phyloP scores from a whole-genome alignment of 108 stramenopile genomes.

The Skeletonema tropicum region DNA sequence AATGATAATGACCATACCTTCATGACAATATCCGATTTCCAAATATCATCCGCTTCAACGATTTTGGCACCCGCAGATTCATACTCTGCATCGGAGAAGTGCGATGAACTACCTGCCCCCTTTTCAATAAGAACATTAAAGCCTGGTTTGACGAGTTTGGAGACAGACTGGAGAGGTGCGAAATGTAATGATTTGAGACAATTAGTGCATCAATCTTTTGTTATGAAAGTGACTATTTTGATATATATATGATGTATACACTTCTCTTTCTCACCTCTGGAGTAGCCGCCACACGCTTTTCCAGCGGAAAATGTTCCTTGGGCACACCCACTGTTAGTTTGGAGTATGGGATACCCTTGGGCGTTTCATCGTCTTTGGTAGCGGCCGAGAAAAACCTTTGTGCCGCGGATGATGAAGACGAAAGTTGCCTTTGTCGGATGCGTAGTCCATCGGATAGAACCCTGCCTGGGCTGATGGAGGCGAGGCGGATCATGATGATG shows the following conservation, averaged over 20 bases:
- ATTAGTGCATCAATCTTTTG: background rate
- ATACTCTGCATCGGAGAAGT: conserved; percentile 94
- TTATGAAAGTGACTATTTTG: background rate
- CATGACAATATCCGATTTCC: conserved; percentile 90
- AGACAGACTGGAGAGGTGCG: conserved; percentile 51
- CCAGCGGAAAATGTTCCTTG: conserved; percentile 88
- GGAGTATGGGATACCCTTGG: conserved; percentile 75
- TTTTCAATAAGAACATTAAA: conserved; percentile 84
- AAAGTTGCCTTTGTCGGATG: background rate
- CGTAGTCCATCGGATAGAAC: conserved; percentile 1
- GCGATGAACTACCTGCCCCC: conserved; percentile 88
- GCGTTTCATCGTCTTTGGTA: conserved; percentile 23
- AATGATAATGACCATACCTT: conserved; percentile 58
- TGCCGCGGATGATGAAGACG: conserved; percentile 4
- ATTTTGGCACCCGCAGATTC: conserved; percentile 93
- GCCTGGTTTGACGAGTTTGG: conserved; percentile 81
- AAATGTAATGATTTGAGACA: background rate
- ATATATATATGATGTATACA: background rate
- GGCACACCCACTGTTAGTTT: conserved; percentile 94
- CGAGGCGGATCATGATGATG: background rate
- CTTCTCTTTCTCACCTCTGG: conserved; percentile 60
- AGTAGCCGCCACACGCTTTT: conserved; percentile 91
- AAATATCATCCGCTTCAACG: conserved; percentile 76
- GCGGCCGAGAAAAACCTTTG: conserved; percentile 18
- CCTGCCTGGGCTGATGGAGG: conserved; percentile 6